Percentiles rank a stretch among this genome's conserved stretches.
These are phyloP conservation scores for Mycena vulgaris DNA, from an alignment of 768 basidiomycete genomes.

Conservation along the genomic window DNA sequence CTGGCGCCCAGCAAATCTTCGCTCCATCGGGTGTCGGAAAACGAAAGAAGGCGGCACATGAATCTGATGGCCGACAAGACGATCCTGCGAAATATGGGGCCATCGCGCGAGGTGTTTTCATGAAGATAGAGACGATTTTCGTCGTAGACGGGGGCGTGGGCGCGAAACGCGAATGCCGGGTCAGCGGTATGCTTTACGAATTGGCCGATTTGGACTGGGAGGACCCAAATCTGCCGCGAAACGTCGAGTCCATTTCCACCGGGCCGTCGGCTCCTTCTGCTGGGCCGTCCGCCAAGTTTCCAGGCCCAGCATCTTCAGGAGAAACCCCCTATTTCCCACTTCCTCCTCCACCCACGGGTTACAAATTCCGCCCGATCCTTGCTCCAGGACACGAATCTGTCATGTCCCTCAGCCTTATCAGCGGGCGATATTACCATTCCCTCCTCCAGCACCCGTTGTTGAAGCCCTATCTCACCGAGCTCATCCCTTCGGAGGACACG, in stretches of 20 bases:
- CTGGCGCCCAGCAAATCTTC: slow-evolving; percentile 71
- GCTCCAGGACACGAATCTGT: slow-evolving; percentile 73
- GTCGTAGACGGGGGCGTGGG: slow-evolving; percentile 63
- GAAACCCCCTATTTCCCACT: slow-evolving; percentile 53
- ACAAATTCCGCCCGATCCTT: slow-evolving; percentile 79
- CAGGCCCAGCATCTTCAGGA: background rate
- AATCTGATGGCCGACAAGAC: slow-evolving; percentile 32
- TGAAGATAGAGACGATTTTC: slow-evolving; percentile 78
- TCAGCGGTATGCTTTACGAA: slow-evolving; percentile 84
- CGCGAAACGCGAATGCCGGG: slow-evolving; percentile 72
- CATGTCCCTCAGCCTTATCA: slow-evolving; percentile 78
- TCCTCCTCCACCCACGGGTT: slow-evolving; percentile 78
- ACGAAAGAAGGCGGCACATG: slow-evolving; percentile 45
- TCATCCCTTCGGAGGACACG: slow-evolving; percentile 54
- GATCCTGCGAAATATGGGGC: slow-evolving; percentile 63
- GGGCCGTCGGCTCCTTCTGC: slow-evolving; percentile 21
- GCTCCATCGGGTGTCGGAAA: slow-evolving; percentile 75
- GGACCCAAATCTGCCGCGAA: slow-evolving; percentile 47
- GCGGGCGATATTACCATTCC: slow-evolving; percentile 86
- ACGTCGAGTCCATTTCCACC: slow-evolving; percentile 6
- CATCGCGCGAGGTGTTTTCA: slow-evolving; percentile 75
- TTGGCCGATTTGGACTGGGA: slow-evolving; percentile 84
- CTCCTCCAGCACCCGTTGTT: slow-evolving; percentile 79
- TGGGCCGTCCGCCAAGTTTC: background rate
- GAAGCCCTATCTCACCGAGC: slow-evolving; percentile 54